Conservation (phyloP, 208 protist genomes). For the Entamoeba dispar region DNA sequence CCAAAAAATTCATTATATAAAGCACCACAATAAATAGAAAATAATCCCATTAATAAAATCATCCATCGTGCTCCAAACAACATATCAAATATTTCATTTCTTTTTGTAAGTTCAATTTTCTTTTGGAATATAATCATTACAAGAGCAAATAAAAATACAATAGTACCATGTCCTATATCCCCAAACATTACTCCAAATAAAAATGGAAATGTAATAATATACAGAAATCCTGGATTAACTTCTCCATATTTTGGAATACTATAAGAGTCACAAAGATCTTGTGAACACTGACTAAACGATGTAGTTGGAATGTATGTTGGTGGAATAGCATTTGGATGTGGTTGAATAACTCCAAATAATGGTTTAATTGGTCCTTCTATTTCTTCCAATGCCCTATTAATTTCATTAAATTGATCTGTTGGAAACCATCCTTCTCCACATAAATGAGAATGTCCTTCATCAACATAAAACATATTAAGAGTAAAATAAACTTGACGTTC, state of each 20-base stretch:
- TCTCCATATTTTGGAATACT: conserved; percentile 65
- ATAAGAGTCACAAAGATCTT: conserved; percentile 87
- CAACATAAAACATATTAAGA: neutral
- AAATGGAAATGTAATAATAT: conserved; percentile 86
- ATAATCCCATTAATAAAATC: conserved; percentile 38
- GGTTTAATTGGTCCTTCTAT: neutral
- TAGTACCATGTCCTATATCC: conserved; percentile 81
- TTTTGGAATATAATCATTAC: conserved; percentile 19
- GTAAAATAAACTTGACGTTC: neutral
- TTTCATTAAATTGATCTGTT: neutral
- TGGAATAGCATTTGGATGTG: conserved; percentile 27
- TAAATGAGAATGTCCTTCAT: neutral
- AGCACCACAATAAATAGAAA: conserved; percentile 33
- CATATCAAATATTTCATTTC: conserved; percentile 16
- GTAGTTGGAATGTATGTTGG: conserved; percentile 85
- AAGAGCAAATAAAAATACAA: conserved; percentile 21
- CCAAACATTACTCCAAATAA: conserved; percentile 98
- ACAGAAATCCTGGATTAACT: conserved; percentile 28
- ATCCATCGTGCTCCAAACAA: conserved; percentile 37
- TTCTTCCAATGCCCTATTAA: neutral
- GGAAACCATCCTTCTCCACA: neutral
- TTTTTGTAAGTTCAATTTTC: neutral
- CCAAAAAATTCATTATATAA: conserved; percentile 44
- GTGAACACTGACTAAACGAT: conserved; percentile 77
- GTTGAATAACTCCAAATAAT: neutral